Conservation (phyloP, 2,329 filamentous ascomycete genomes). For the Neoascochyta sp. region DNA sequence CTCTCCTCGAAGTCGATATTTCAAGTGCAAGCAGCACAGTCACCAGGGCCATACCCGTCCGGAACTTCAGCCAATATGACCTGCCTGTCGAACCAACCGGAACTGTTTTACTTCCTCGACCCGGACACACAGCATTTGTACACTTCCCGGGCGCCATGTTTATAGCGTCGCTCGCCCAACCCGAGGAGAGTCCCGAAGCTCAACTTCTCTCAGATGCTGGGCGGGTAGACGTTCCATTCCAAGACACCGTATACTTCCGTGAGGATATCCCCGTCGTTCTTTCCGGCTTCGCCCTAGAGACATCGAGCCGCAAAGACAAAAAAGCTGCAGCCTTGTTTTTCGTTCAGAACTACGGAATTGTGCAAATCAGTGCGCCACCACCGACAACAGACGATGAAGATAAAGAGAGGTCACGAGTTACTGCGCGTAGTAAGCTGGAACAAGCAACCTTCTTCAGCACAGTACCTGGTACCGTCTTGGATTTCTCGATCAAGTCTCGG, state of each 20-base stretch:
- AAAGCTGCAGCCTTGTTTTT: conserved; percentile 50
- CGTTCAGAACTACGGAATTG: conserved; percentile 55
- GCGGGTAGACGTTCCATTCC: conserved; percentile 56
- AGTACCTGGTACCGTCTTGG: conserved; percentile 79
- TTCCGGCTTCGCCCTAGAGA: conserved; percentile 50
- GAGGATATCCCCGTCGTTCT: conserved; percentile 48
- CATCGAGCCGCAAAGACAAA: conserved; percentile 36
- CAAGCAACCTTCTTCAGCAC: conserved; percentile 92
- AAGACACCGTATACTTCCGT: conserved; percentile 81
- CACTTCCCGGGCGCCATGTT: conserved; percentile 76
- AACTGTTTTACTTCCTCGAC: conserved; percentile 71
- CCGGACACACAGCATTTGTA: conserved; percentile 75
- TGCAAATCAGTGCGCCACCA: conserved; percentile 53
- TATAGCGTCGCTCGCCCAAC: conserved; percentile 66
- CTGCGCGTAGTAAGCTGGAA: conserved; percentile 83
- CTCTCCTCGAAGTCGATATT: conserved; percentile 68
- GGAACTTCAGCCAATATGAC: conserved; percentile 47
- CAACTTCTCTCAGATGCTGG: conserved; percentile 58
- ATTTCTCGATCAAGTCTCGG: conserved; percentile 67
- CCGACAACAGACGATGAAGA: conserved; percentile 55
- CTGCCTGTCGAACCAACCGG: conserved; percentile 30
- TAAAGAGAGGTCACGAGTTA: conserved; percentile 53
- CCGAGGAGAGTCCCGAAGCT: conserved; percentile 67
- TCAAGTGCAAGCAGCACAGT: conserved; percentile 53
- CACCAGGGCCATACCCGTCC: conserved; percentile 64